phyloP scores from a whole-genome alignment of 345 rosid species.

The Arabidopsis suecica region DNA sequence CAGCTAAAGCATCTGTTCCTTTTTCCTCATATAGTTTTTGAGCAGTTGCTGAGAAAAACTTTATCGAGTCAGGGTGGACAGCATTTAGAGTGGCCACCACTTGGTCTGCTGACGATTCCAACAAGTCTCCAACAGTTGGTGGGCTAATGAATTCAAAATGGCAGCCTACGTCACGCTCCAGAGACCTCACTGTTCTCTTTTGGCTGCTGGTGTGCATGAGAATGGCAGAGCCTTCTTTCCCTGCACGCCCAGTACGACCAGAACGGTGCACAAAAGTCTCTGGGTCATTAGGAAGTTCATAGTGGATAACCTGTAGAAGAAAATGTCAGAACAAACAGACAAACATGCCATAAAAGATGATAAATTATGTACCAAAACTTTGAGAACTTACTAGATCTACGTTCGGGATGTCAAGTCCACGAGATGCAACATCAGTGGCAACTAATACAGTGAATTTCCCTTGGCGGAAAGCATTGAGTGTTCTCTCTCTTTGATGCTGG shows the following conservation, averaged over 20 bases:
- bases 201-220: slow-evolving; percentile 84
- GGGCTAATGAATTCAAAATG: slow-evolving; percentile 87
- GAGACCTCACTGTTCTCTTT: slow-evolving; percentile 84
- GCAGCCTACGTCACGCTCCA: slow-evolving; percentile 94
- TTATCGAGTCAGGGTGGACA: slow-evolving; percentile 85
- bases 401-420: slow-evolving; percentile 98
- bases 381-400: slow-evolving; percentile 80
- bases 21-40: slow-evolving; percentile 71
- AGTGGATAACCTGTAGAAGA: slow-evolving; percentile 78
- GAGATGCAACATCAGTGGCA: slow-evolving; percentile 97
- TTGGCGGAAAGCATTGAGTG: slow-evolving; percentile 87
- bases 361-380: neutral
- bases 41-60: slow-evolving; percentile 84
- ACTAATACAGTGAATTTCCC: slow-evolving; percentile 98
- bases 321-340: slow-evolving; percentile 36
- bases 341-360: neutral
- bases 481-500: slow-evolving; percentile 99
- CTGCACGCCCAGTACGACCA: slow-evolving; percentile 99
- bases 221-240: slow-evolving; percentile 94
- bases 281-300: slow-evolving; percentile 95
- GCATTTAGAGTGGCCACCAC: slow-evolving; percentile 82
- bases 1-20: slow-evolving; percentile 90
- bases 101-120: slow-evolving; percentile 89
- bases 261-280: slow-evolving; percentile 99
- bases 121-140: slow-evolving; percentile 72